These are phyloP conservation scores for Sporobolus alterniflorus DNA, from an alignment of 202 grass and related monocot genomes.

Conservation along the genomic window DNA sequence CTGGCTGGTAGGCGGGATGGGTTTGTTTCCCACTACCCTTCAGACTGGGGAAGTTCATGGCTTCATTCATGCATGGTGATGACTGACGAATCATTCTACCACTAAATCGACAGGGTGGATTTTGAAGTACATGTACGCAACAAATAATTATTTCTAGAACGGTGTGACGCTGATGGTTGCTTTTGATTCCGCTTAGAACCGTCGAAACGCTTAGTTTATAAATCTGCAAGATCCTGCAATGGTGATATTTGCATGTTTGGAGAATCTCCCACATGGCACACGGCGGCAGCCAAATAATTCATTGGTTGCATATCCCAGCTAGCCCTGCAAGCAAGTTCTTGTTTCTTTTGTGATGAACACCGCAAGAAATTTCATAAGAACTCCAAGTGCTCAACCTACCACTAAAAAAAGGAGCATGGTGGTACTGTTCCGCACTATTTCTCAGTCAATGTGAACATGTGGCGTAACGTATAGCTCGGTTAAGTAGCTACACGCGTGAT, in stretches of 20 bases:
- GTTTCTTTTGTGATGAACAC: neutral
- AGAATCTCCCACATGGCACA: neutral
- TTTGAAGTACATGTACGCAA: neutral
- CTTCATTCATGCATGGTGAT: neutral
- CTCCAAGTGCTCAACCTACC: neutral
- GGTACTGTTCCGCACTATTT: conserved; percentile 42
- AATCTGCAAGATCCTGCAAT: neutral
- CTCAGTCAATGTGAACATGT: conserved; percentile 13
- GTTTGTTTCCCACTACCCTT: conserved; percentile 42
- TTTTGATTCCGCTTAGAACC: neutral
- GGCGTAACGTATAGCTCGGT: conserved; percentile 27
- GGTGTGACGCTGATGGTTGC: neutral
- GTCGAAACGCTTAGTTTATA: neutral
- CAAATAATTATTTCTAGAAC: neutral
- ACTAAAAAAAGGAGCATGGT: conserved; percentile 6
- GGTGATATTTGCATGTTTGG: neutral
- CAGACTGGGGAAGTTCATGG: neutral
- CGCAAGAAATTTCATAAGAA: neutral
- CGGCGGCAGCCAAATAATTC: neutral
- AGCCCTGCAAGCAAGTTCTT: neutral
- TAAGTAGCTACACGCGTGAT: neutral
- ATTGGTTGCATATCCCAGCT: conserved; percentile 11
- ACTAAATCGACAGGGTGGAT: neutral
- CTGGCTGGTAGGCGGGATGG: conserved; percentile 35
- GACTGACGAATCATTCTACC: conserved; percentile 13